phyloP scores from a whole-genome alignment of 2,329 filamentous ascomycete species.

The Septoria linicola region DNA sequence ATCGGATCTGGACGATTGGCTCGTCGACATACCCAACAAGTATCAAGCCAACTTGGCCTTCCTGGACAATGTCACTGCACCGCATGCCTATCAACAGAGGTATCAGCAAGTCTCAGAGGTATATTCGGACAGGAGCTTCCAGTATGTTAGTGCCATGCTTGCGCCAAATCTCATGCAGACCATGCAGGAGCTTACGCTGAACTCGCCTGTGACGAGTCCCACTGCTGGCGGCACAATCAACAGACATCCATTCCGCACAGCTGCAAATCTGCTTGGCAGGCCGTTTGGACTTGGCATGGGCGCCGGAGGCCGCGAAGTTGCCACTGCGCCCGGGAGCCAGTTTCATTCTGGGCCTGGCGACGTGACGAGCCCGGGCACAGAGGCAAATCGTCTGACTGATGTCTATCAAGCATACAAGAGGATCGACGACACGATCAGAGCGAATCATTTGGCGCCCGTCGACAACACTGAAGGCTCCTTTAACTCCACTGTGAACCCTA shows the following conservation, averaged over 20 bases:
- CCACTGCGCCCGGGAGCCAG: conserved; percentile 7
- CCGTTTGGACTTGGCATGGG: conserved; percentile 21
- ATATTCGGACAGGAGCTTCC: conserved; percentile 27
- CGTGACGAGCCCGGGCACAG: conserved; percentile 6
- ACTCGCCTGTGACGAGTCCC: conserved; percentile 23
- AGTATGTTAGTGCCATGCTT: conserved; percentile 34
- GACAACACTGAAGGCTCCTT: conserved; percentile 15
- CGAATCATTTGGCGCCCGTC: conserved; percentile 46
- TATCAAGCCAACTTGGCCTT: conserved; percentile 52
- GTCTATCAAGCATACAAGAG: conserved; percentile 57
- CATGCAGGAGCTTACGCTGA: conserved; percentile 33
- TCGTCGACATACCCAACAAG: conserved; percentile 53
- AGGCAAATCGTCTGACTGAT: conserved; percentile 27
- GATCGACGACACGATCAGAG: conserved; percentile 54
- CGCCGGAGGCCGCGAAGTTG: conserved; percentile 3
- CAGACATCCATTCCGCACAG: conserved; percentile 20
- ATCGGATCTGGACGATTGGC: conserved; percentile 65
- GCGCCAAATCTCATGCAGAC: conserved; percentile 33
- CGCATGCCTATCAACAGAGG: conserved; percentile 26
- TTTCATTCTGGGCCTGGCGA: conserved; percentile 12
- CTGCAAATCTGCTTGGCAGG: conserved; percentile 19
- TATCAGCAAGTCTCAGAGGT: conserved; percentile 36
- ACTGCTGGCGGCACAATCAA: conserved; percentile 5
- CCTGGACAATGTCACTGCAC: conserved; percentile 45
- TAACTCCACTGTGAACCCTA: conserved; percentile 25